Conservation (phyloP, 2,329 filamentous ascomycete species). For the Verticillium alfalfae region DNA sequence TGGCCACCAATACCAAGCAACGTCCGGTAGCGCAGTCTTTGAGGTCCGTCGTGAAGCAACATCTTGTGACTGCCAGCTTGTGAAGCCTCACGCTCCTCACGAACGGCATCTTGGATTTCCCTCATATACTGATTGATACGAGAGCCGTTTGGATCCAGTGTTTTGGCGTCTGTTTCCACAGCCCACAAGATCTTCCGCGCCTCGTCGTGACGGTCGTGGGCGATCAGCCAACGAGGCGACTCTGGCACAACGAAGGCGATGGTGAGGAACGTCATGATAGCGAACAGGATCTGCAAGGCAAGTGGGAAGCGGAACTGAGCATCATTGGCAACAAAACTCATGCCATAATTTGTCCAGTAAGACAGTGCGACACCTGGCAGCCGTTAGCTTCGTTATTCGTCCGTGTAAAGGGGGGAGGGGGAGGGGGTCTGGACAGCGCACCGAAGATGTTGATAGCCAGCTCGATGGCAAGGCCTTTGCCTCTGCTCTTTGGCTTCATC, state of each 20-base stretch:
- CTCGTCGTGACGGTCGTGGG: conserved; percentile 41
- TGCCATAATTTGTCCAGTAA: conserved; percentile 32
- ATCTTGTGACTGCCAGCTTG: conserved; percentile 23
- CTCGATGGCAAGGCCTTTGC: conserved; percentile 22
- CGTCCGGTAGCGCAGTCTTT: conserved; percentile 32
- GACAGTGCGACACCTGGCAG: conserved; percentile 19
- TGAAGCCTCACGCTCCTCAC: conserved; percentile 31
- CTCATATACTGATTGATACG: conserved; percentile 20
- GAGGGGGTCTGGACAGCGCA: background rate
- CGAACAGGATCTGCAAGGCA: conserved; percentile 36
- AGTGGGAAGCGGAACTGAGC: conserved; percentile 38
- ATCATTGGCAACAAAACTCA: conserved; percentile 26
- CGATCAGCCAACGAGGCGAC: conserved; percentile 37
- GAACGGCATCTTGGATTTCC: conserved; percentile 31
- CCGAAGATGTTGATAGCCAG: conserved; percentile 31
- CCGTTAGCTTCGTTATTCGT: background rate
- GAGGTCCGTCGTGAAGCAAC: conserved; percentile 33
- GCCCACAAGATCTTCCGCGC: conserved; percentile 27
- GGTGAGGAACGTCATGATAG: conserved; percentile 24
- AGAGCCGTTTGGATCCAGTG: conserved; percentile 17
- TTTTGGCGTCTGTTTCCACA: conserved; percentile 19
- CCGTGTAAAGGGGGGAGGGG: too few species aligned
- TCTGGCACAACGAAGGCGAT: conserved; percentile 31
- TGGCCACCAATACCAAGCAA: conserved; percentile 35
- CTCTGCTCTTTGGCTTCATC: conserved; percentile 31